These are phyloP conservation scores for Penicillium sp. DNA, from an alignment of 2,329 filamentous ascomycete species.

Conservation along the genomic window DNA sequence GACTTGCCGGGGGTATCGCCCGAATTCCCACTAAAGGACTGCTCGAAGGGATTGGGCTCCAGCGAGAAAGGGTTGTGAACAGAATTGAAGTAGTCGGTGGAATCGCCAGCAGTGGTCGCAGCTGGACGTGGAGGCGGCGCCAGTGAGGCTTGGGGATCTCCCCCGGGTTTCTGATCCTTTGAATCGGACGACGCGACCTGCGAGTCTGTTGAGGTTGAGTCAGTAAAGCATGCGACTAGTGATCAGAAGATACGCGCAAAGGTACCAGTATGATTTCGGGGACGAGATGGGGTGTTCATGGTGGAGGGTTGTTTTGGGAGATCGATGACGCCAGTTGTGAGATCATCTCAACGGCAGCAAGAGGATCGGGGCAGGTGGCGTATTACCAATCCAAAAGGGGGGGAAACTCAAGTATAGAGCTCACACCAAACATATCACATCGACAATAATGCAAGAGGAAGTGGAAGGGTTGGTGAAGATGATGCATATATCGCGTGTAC, in stretches of 20 bases:
- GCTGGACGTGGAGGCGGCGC: slow-evolving; percentile 69
- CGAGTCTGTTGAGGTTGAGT: slow-evolving; percentile 32
- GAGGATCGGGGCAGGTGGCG: slow-evolving; percentile 33
- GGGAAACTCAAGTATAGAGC: slow-evolving; percentile 19
- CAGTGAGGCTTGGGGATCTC: slow-evolving; percentile 67
- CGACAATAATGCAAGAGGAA: not conserved
- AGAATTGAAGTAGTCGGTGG: slow-evolving; percentile 71
- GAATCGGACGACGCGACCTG: slow-evolving; percentile 37
- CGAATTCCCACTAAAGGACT: slow-evolving; percentile 75
- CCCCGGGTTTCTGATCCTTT: slow-evolving; percentile 49
- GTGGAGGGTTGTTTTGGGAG: slow-evolving; percentile 26
- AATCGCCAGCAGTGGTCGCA: slow-evolving; percentile 57
- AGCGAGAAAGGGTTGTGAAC: slow-evolving; percentile 58
- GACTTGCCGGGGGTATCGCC: slow-evolving; percentile 80
- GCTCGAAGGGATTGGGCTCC: slow-evolving; percentile 96
- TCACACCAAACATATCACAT: slow-evolving; percentile 1
- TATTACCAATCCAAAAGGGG: slow-evolving; percentile 36
- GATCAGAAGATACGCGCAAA: slow-evolving; percentile 23
- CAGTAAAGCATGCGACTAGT: slow-evolving; percentile 24
- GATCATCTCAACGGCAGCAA: slow-evolving; percentile 41
- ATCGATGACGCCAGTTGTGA: slow-evolving; percentile 43
- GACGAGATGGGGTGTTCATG: slow-evolving; percentile 24
- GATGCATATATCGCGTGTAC: no score
- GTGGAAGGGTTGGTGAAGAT: slow-evolving; percentile 6
- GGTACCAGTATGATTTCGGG: slow-evolving; percentile 24